Evolutionary conservation across 208 protist genomes (phyloP).

Genomic region (Trypanosoma melophagium): DNA sequence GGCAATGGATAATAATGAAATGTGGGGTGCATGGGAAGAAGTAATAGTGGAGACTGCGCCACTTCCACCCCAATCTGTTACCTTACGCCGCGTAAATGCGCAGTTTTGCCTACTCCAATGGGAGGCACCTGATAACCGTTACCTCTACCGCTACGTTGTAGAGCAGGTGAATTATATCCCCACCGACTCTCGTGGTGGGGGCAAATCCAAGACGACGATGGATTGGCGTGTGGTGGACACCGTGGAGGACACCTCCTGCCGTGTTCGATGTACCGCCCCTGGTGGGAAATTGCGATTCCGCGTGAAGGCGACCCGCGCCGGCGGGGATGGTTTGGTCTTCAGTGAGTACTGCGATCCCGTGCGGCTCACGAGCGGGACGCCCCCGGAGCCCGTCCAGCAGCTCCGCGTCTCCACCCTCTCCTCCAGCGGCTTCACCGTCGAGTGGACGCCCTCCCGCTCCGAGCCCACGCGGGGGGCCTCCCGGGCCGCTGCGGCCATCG

Average conservation of each 20-base stretch:
- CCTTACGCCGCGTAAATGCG: constrained; percentile 72
- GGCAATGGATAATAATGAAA: constrained; percentile 68
- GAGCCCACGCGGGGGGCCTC: constrained; percentile 52
- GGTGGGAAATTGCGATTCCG: constrained; percentile 77
- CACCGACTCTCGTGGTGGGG: constrained; percentile 21
- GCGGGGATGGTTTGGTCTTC: constrained; percentile 33
- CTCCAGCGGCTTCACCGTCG: constrained; percentile 54
- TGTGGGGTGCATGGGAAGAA: constrained; percentile 79
- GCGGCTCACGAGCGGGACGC: constrained; percentile 59
- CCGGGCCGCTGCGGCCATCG: constrained; percentile 30
- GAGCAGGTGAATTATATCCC: constrained; percentile 46
- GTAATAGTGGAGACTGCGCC: constrained; percentile 70
- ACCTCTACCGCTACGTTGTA: constrained; percentile 74
- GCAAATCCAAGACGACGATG: constrained; percentile 7
- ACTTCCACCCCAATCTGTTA: constrained; percentile 52
- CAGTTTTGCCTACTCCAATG: constrained; percentile 85
- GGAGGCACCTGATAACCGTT: constrained; percentile 38
- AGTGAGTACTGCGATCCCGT: constrained; percentile 81
- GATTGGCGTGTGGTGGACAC: constrained; percentile 84
- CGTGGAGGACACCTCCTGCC: constrained; percentile 68
- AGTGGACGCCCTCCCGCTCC: constrained; percentile 62
- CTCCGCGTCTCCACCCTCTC: constrained; percentile 61
- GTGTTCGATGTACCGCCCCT: constrained; percentile 55
- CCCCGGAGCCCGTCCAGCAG: constrained; percentile 75
- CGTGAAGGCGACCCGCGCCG: constrained; percentile 63